A percentile compares a stretch with the other conserved stretches of the same genome.
phyloP scores from a whole-genome alignment of 257 asterid species.

The Nicotiana sylvestris region DNA sequence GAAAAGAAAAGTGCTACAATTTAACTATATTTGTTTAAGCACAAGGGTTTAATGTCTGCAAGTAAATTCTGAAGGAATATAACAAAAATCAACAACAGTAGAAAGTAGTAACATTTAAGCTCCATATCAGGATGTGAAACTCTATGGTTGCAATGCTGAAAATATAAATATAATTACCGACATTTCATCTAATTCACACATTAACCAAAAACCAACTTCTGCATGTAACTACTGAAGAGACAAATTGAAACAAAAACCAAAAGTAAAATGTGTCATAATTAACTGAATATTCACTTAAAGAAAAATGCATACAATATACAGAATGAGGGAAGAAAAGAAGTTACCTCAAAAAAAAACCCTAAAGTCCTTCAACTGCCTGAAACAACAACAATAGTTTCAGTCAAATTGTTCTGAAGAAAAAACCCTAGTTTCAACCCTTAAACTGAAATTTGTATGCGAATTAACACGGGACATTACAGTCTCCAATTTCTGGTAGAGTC shows the following conservation, averaged over 20 bases:
- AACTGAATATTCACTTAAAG: background rate
- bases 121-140: background rate
- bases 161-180: background rate
- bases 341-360: background rate
- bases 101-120: background rate
- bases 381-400: background rate
- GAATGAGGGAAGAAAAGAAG: background rate
- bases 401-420: background rate
- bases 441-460: background rate
- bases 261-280: background rate
- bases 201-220: background rate
- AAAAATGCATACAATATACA: background rate
- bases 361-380: background rate
- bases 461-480: background rate
- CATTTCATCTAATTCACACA: background rate
- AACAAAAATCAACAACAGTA: constrained; percentile 3
- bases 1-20: background rate
- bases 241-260: background rate
- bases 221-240: background rate
- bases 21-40: background rate
- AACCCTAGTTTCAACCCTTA: background rate
- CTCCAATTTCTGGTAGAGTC: background rate
- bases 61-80: background rate
- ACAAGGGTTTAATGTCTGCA: background rate
- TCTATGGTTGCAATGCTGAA: background rate